A percentile compares a stretch with the other conserved stretches of the same genome.
Conservation (phyloP, 306 rosid genomes). For the peach (Prunus persica) region Prunus_persica_NCBIv2 NC_034009.1:28570501-28571000, state of each 20-base stretch:
- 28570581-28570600: slow-evolving; percentile 18
- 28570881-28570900: slow-evolving; percentile 41
- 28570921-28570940: slow-evolving; percentile 57
- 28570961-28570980: slow-evolving; percentile 34
- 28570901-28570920: slow-evolving; percentile 46
- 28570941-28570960: slow-evolving; percentile 43
- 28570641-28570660: slow-evolving; percentile 11
- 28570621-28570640: slow-evolving; percentile 19
- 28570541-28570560: slow-evolving; percentile 24
- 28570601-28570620: slow-evolving; percentile 10
- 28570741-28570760: slow-evolving; percentile 28
- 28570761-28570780: slow-evolving; percentile 23
- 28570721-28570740: slow-evolving; percentile 38
- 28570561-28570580: slow-evolving; percentile 8
- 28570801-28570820: slow-evolving; percentile 45
- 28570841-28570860: slow-evolving; percentile 42
- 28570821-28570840: slow-evolving; percentile 14
- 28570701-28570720: slow-evolving; percentile 6
- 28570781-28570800: slow-evolving; percentile 51
- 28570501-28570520: slow-evolving; percentile 50
- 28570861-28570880: slow-evolving; percentile 62
- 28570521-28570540: slow-evolving; percentile 11
- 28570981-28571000: slow-evolving; percentile 57
- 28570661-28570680: slow-evolving; percentile 17
- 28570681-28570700: slow-evolving; percentile 12